Base-by-base conservation (phyloP, 1,284 basidiomycete species). In the Marasmius sp. region DNA sequence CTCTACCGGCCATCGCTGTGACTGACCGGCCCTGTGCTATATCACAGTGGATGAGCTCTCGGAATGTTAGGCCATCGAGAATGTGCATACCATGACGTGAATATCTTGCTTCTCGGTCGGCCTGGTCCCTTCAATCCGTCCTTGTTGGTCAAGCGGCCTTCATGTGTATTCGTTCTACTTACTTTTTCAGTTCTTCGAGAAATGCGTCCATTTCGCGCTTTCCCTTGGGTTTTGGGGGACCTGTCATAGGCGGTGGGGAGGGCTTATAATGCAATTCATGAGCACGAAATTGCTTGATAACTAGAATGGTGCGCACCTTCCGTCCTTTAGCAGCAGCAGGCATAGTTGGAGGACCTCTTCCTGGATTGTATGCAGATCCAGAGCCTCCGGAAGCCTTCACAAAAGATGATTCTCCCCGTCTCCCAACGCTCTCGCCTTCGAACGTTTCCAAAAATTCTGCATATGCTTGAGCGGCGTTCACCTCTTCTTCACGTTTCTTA, bases 141-240 rank as follows among this genome's bases (percentile, higher is more conserved):
- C 9, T 60, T 39, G 45, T 61, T 59, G 33, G 59, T 36, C 37
- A 62, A 61, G 36, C 62, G 43, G 49, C 39, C 53, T 43, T 34
- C 39, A 64, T 52, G 65, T 41, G 12, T 36, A 39, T 48, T 33
- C 10, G 47, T 0, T 61, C 61, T n/a, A 50, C 52, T 38, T 34
- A 92, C 95, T 85, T 85, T 76, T 97, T 98, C 65, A 97, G 93
- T 75, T 97, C 94, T 69, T 96, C 93, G 52, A 97, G 78, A 72
- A 97, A 98, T 2, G 87, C 78, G 73, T 97, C 95, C 93, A 97
- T 97, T 0, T 92, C 93, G 52, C 95, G 86, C 73, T 94, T 95
- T 7, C 95, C 95, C 72, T 92, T 95, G 0, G 91, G 87, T 69
- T 85, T 91, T 0, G 87, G 81, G 22, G 71, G 78, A 55, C 64